phyloP scores from a whole-genome alignment of 1,284 basidiomycete genomes.

The Fomitopsis schrenkii region DNA sequence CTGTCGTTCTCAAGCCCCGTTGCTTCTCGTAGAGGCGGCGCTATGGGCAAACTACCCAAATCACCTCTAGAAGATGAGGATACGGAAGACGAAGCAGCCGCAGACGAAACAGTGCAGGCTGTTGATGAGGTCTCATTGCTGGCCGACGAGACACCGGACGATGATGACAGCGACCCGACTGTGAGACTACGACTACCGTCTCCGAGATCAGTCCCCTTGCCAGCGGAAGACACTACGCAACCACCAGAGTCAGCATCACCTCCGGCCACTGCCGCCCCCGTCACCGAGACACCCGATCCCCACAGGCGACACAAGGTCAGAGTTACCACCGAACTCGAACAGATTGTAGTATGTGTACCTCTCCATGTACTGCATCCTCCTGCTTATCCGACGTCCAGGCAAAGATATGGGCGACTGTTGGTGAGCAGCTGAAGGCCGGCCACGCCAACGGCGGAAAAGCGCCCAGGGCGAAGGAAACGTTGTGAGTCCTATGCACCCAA shows the following conservation, averaged over 20 bases:
- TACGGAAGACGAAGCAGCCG: background rate
- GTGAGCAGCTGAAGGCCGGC: slow-evolving; percentile 59
- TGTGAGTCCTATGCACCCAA: slow-evolving; percentile 41
- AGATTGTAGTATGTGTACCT: slow-evolving; percentile 45
- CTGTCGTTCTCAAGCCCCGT: slow-evolving; percentile 49
- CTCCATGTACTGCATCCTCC: background rate
- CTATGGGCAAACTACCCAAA: background rate
- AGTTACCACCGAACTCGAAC: slow-evolving; percentile 54
- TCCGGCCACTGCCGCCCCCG: background rate
- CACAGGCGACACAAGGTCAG: slow-evolving; percentile 32
- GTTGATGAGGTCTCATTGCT: background rate
- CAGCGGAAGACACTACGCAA: slow-evolving; percentile 1
- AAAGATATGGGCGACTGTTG: slow-evolving; percentile 64
- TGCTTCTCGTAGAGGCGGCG: background rate
- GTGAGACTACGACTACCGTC: background rate
- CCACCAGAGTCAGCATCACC: slow-evolving; percentile 9
- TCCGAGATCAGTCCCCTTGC: slow-evolving; percentile 1
- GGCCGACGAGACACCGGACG: background rate
- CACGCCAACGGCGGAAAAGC: slow-evolving; percentile 33
- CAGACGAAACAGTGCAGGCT: background rate
- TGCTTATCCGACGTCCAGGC: slow-evolving; percentile 33
- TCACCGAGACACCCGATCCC: slow-evolving; percentile 9
- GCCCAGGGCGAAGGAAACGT: slow-evolving; percentile 56
- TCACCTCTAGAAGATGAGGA: background rate
- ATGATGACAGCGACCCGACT: background rate